phyloP scores from a whole-genome alignment of 305 asterid species.

The Nicotiana rustica region DNA sequence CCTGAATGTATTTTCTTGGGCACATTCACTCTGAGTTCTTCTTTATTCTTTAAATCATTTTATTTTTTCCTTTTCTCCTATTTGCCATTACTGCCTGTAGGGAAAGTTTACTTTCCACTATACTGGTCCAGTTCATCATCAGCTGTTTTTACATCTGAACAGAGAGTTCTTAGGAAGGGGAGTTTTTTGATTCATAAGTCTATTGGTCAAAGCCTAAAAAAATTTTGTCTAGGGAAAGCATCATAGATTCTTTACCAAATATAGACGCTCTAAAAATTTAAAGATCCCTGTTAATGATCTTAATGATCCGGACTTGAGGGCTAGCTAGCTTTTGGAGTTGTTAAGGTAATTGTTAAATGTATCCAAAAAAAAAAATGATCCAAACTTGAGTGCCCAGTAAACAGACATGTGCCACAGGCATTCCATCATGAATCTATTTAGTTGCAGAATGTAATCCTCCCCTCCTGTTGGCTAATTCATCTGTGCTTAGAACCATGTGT shows the following conservation, averaged over 20 bases:
- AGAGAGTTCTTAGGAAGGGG: slow-evolving; percentile 13
- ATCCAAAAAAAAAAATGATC: neutral
- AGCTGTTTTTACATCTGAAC: neutral
- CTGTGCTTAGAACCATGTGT: slow-evolving; percentile 25
- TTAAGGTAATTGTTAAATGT: too few relatives aligned
- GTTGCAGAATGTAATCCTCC: neutral
- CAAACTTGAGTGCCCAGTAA: slow-evolving; percentile 14
- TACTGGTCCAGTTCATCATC: neutral
- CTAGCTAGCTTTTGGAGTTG: too few relatives aligned
- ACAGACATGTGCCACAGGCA: slow-evolving; percentile 10
- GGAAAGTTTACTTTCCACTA: neutral
- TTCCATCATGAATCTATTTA: slow-evolving; percentile 7
- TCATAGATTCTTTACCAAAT: slow-evolving; percentile 23
- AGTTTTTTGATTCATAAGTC: slow-evolving; percentile 15
- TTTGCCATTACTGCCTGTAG: neutral
- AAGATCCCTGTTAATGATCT: neutral
- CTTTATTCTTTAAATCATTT: slow-evolving; percentile 37
- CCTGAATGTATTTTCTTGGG: slow-evolving; percentile 79
- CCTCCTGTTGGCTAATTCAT: slow-evolving; percentile 4
- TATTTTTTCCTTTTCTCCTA: slow-evolving; percentile 28
- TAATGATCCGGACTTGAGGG: neutral
- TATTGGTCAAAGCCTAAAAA: neutral
- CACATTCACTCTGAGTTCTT: slow-evolving; percentile 31
- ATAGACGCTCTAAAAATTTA: slow-evolving; percentile 12
- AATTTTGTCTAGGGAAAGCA: neutral